Evolutionary conservation across 768 basidiomycete species (phyloP).

Genomic region (Mycena indigotica): DNA sequence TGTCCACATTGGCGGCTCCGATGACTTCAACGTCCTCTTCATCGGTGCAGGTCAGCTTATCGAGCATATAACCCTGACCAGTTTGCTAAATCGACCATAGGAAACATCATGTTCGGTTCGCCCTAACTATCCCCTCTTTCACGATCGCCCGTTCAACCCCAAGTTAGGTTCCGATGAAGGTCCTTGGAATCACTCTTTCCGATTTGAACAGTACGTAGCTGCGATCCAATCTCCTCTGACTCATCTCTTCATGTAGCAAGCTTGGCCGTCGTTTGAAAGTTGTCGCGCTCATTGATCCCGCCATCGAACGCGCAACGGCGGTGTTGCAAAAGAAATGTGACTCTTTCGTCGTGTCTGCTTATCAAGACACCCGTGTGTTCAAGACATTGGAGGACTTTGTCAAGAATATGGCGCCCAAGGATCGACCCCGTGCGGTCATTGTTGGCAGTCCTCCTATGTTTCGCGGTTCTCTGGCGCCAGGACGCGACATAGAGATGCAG

Average conservation of each 20-base stretch:
- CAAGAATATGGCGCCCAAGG: conserved; percentile 61
- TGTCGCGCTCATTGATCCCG: conserved; percentile 91
- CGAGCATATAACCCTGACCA: neutral
- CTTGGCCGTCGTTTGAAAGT: conserved; percentile 96
- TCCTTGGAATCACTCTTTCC: conserved; percentile 92
- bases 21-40: conserved; percentile 92
- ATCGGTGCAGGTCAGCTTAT: conserved; percentile 66
- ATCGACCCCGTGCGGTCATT: conserved; percentile 79
- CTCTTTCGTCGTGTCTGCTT: conserved; percentile 91
- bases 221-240: conserved; percentile 2
- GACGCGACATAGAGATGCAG: conserved; percentile 85
- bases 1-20: conserved; percentile 56
- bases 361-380: conserved; percentile 84
- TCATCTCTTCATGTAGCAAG: conserved; percentile 56
- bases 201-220: conserved; percentile 75
- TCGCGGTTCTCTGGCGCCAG: conserved; percentile 74
- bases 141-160: neutral
- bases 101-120: conserved; percentile 96
- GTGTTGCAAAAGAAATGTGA: conserved; percentile 89
- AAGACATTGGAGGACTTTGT: conserved; percentile 85
- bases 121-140: conserved; percentile 7
- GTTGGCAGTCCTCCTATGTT: conserved; percentile 94
- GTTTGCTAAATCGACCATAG: neutral
- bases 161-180: conserved; percentile 78
- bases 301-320: conserved; percentile 73